Evolutionary conservation across 768 basidiomycete genomes (phyloP).

Genomic region (Tremella mesenterica): DNA sequence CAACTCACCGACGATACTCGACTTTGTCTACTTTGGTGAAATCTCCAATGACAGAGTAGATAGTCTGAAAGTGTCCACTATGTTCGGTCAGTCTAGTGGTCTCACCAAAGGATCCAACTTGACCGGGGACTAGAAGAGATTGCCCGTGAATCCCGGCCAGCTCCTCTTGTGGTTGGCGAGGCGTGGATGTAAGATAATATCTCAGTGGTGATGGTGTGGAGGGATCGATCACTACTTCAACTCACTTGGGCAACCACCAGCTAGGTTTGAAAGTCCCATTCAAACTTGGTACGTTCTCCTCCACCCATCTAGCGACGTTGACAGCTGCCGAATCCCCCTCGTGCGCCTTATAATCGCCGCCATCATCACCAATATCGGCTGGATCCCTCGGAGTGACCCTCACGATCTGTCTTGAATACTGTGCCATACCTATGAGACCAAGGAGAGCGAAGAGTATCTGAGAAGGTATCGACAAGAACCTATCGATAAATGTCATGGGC

Average conservation of each 20-base stretch:
- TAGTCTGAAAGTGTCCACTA: constrained; percentile 47
- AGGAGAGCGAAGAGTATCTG: constrained; percentile 19
- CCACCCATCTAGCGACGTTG: constrained; percentile 34
- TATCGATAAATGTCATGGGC: constrained; percentile 1
- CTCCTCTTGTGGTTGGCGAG: too few species aligned
- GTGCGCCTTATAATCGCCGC: background rate
- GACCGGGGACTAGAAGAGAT: too few species aligned
- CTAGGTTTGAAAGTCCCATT: constrained; percentile 36
- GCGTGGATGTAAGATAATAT: too few species aligned
- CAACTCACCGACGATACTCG: too few species aligned
- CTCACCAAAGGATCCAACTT: background rate
- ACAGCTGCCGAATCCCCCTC: too few species aligned
- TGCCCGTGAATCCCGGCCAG: too few species aligned
- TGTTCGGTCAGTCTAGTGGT: background rate
- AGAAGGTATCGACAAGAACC: constrained; percentile 12
- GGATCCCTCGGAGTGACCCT: constrained; percentile 16
- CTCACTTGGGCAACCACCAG: constrained; percentile 45
- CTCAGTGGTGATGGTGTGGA: background rate
- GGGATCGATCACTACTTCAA: background rate
- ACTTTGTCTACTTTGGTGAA: constrained; percentile 46
- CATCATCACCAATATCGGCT: constrained; percentile 1
- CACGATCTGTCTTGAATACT: constrained; percentile 29
- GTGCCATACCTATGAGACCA: constrained; percentile 27
- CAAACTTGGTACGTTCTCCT: constrained; percentile 33
- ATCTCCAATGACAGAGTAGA: constrained; percentile 45